Base-by-base conservation (phyloP, 2,329 filamentous ascomycete genomes). In the Stagonosporopsis tanaceti region DNA sequence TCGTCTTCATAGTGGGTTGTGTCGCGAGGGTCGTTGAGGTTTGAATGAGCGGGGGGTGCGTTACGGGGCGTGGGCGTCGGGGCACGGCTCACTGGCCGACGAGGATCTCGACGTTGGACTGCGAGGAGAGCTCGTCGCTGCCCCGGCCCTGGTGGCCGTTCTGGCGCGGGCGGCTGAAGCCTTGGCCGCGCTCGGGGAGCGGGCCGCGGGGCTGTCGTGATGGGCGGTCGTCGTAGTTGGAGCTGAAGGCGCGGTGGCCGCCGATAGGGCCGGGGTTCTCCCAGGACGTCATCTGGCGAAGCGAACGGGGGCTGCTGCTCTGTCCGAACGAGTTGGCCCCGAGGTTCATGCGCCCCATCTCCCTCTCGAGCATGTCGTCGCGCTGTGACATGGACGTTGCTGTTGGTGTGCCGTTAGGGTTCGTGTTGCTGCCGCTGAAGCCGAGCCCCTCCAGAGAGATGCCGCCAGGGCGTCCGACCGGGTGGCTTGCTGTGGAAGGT, bases 401-500 rank as follows among this genome's bases (percentile, higher is more conserved):
- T 12, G 84, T 87, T 12, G 86, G 86, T 3, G 88, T 89, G 58
- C 89, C 79, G 47, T 84, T 89, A 8, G 88, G 87, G 22, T 88
- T 90, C 70, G 84, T 87, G 39, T 87, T 87, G 28, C 85, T 82
- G 34, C 80, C 83, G 65, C 81, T 87, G 41, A 82, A 81, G 12
- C 79, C 76, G 24, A 74, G 66, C 5, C 67, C 70, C 30, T 74
- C 70, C 5, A 74, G 63, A 15, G 72, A 73, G 35, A 86, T 85
- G 60, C 85, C 84, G 62, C 88, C 84, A 52, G 87, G 84, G 42
- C 85, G 80, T 52, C 87, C 85, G 62, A 87, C 86, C 53, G 92
- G 88, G 74, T 96, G 97, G 80, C 92, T 96, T 6, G 92, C 92
- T 17, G 92, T 92, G 12, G 95, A 97, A 7, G 89, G 89, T 3